Conservation (phyloP, 129 eudicot species). For the Flaveria bidentis region DNA sequence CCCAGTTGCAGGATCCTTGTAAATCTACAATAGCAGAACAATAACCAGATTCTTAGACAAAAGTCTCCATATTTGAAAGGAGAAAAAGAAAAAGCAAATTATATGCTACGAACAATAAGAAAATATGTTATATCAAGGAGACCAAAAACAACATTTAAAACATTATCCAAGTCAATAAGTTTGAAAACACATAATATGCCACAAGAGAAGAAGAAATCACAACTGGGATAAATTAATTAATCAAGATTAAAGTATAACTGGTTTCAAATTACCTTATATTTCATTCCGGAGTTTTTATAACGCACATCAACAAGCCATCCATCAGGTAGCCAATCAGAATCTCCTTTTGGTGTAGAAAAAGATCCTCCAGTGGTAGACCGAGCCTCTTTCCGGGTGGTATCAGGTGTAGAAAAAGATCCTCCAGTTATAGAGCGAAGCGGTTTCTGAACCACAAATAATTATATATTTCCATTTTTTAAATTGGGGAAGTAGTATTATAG, state of each 20-base stretch:
- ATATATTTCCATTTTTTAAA: slow-evolving; percentile 4
- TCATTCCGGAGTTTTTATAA: slow-evolving; percentile 25
- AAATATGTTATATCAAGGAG: slow-evolving; percentile 33
- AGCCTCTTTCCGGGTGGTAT: slow-evolving; percentile 11
- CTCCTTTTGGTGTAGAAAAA: slow-evolving; percentile 17
- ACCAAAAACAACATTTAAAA: not conserved
- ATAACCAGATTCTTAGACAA: slow-evolving; percentile 8
- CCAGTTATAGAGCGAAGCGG: slow-evolving; percentile 30
- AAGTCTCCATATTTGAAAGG: not conserved
- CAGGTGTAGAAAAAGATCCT: slow-evolving; percentile 29
- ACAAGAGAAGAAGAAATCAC: not conserved
- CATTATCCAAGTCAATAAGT: not conserved
- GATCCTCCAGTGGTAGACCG: slow-evolving; percentile 20
- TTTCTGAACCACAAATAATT: slow-evolving; percentile 21
- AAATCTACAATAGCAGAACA: slow-evolving; percentile 34
- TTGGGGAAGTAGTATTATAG: not conserved
- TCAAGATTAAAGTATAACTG: not conserved
- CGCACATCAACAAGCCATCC: slow-evolving; percentile 63
- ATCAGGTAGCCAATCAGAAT: slow-evolving; percentile 54
- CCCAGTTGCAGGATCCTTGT: slow-evolving; percentile 41
- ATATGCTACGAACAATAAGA: not conserved
- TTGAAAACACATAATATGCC: slow-evolving; percentile 12
- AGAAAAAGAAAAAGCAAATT: not conserved
- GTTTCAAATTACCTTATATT: slow-evolving; percentile 42
- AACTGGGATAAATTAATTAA: not conserved